Evolutionary conservation across 1,284 basidiomycete species (phyloP).

Genomic region (Schizophyllum commune): DNA sequence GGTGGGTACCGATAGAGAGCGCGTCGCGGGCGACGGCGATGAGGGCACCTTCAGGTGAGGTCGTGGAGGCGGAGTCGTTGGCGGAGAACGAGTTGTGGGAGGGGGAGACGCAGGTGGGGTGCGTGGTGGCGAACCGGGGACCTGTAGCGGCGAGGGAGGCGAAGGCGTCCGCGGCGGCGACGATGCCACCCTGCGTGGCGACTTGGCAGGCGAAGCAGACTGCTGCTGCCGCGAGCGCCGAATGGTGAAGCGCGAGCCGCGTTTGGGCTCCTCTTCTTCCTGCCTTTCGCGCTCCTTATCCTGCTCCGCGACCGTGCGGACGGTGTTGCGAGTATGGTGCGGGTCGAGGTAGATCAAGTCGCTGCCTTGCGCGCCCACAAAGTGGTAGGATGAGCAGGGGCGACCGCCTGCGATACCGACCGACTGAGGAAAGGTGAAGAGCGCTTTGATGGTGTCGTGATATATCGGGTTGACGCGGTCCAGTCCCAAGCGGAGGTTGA

Average conservation of each 20-base stretch:
- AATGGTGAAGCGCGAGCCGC: background rate
- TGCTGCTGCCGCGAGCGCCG: background rate
- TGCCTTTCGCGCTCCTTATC: background rate
- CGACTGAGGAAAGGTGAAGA: slow-evolving; percentile 87
- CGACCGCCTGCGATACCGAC: slow-evolving; percentile 95
- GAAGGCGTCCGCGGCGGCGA: background rate
- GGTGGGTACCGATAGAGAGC: background rate
- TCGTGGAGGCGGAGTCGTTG: background rate
- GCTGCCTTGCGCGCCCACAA: slow-evolving; percentile 87
- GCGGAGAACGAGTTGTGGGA: background rate
- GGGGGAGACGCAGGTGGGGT: too few relatives aligned
- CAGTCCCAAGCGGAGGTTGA: slow-evolving; percentile 83
- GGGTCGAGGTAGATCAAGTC: slow-evolving; percentile 95
- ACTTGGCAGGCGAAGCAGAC: background rate
- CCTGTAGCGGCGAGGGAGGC: background rate
- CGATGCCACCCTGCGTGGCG: background rate
- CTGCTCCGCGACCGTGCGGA: slow-evolving; percentile 22
- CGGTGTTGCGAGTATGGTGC: slow-evolving; percentile 78
- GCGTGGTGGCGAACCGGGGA: background rate
- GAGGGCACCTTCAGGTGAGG: background rate
- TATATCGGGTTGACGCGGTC: slow-evolving; percentile 95
- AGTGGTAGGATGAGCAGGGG: slow-evolving; percentile 95
- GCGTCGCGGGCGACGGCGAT: background rate
- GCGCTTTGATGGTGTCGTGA: slow-evolving; percentile 87
- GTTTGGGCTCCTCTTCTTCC: background rate